Conservation (phyloP, 257 asterid species). For the Capsicum baccatum region DNA sequence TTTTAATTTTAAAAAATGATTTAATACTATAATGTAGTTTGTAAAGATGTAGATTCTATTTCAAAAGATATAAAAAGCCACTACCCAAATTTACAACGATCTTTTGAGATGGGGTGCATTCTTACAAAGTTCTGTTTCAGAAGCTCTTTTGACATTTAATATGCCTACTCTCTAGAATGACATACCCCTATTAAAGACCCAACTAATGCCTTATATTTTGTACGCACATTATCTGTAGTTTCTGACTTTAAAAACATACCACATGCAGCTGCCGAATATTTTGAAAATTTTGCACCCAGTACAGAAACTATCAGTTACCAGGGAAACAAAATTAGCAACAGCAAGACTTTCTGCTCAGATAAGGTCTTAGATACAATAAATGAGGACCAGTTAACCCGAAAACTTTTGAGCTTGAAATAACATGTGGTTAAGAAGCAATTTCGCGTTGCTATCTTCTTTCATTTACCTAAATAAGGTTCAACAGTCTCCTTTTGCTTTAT, state of each 20-base stretch:
- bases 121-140: background rate
- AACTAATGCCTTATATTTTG: conserved; percentile 2
- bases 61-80: background rate
- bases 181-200: conserved; percentile 2
- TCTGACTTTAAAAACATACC: background rate
- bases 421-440: background rate
- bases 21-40: background rate
- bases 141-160: background rate
- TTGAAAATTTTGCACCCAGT: conserved; percentile 1
- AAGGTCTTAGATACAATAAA: background rate
- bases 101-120: background rate
- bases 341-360: conserved; percentile 5
- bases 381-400: background rate
- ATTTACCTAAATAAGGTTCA: background rate
- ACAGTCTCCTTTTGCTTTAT: background rate
- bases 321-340: background rate
- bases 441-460: background rate
- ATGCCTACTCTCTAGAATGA: background rate
- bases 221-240: conserved; percentile 23
- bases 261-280: conserved; percentile 12
- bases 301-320: conserved; percentile 15
- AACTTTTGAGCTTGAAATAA: background rate
- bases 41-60: background rate
- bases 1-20: background rate
- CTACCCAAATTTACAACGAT: background rate